These are phyloP conservation scores for Gremmenia infestans DNA, from an alignment of 2,329 filamentous ascomycete species.

Conservation along the genomic window DNA sequence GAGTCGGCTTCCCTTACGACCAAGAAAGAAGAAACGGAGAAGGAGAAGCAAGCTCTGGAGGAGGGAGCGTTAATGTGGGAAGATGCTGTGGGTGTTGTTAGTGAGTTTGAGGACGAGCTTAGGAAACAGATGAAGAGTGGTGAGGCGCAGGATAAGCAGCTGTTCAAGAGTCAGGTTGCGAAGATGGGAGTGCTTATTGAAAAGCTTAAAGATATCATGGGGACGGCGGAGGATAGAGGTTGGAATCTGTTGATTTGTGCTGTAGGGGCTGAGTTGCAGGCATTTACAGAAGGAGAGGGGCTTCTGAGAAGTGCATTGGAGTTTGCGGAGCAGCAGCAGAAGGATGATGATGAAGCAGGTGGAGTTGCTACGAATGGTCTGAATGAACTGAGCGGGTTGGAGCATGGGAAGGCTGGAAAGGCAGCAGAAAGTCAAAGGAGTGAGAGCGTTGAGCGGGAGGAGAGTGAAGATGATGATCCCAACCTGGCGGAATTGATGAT, in stretches of 20 bases:
- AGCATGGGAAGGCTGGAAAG: not conserved
- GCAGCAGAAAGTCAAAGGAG: not conserved
- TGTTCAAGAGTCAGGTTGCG: constrained; percentile 42
- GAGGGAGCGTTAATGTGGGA: constrained; percentile 65
- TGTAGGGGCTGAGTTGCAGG: constrained; percentile 68
- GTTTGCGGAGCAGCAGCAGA: not conserved
- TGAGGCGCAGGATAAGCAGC: constrained; percentile 35
- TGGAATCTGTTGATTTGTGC: constrained; percentile 75
- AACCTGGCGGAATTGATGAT: constrained; percentile 24
- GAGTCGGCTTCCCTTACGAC: constrained; percentile 47
- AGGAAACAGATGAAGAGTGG: constrained; percentile 47
- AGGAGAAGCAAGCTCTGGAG: constrained; percentile 60
- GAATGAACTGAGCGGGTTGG: constrained; percentile 3
- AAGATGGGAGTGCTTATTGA: constrained; percentile 53
- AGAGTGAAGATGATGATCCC: constrained; percentile 25
- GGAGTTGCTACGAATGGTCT: constrained; percentile 3
- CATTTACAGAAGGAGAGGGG: constrained; percentile 55
- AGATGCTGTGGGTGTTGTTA: constrained; percentile 53
- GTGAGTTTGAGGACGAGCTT: constrained; percentile 60
- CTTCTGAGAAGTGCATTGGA: constrained; percentile 44
- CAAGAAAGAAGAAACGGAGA: constrained; percentile 53
- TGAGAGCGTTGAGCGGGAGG: constrained; percentile 11
- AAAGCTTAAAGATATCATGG: constrained; percentile 49
- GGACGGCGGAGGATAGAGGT: constrained; percentile 52
- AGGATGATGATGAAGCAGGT: constrained; percentile 2